phyloP scores from a whole-genome alignment of 345 rosid species.

The Camelina hispida region DNA sequence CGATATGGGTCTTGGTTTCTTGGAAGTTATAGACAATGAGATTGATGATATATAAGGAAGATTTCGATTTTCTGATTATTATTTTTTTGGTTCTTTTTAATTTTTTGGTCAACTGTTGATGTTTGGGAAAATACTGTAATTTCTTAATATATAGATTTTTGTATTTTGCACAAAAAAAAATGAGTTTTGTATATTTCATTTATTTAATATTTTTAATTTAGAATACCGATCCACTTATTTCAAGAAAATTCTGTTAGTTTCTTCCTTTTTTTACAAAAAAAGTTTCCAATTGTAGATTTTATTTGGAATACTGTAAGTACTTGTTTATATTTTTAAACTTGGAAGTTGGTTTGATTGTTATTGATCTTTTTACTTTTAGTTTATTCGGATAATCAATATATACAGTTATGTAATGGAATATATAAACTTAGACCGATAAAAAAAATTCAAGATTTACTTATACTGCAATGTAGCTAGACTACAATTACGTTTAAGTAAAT shows the following conservation, averaged over 20 bases:
- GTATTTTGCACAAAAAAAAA: neutral
- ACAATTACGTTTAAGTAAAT: neutral
- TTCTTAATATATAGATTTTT: neutral
- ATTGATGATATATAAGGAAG: constrained; percentile 50
- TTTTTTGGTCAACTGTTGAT: neutral
- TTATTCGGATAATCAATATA: neutral
- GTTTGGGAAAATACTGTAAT: constrained; percentile 4
- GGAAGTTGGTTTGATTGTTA: neutral
- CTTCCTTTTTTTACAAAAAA: neutral
- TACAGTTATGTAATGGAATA: too few relatives aligned
- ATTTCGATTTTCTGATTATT: constrained; percentile 27
- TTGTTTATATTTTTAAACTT: neutral
- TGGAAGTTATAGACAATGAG: constrained; percentile 81
- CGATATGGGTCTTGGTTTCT: constrained; percentile 53
- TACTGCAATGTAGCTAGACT: neutral
- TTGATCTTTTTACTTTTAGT: too few relatives aligned
- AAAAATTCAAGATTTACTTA: neutral
- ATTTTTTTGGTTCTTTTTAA: neutral
- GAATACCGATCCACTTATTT: neutral
- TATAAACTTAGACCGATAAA: neutral
- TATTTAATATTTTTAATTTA: neutral
- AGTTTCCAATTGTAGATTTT: neutral
- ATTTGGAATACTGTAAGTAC: neutral
- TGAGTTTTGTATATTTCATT: neutral
- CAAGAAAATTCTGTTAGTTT: neutral